phyloP scores from a whole-genome alignment of 2,329 filamentous ascomycete species.

The Didymella arachidicola region DNA sequence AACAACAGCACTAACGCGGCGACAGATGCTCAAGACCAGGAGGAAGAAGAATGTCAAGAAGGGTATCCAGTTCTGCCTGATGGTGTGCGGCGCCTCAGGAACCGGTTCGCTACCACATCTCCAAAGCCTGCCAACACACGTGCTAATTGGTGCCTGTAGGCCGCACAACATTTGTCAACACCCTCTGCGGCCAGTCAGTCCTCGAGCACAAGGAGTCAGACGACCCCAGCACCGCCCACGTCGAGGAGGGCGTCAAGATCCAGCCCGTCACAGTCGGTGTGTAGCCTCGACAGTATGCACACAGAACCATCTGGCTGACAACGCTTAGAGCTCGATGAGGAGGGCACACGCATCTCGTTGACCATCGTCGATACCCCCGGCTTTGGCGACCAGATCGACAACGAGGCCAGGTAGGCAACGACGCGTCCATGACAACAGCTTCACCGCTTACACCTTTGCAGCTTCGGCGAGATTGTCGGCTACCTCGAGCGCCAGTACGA shows the following conservation, averaged over 20 bases:
- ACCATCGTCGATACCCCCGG: conserved; percentile 99
- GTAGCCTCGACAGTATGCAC: conserved; percentile 39
- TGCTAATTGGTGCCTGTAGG: conserved; percentile 60
- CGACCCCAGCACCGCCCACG: conserved; percentile 84
- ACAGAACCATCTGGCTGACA: conserved; percentile 12
- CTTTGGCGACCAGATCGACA: conserved; percentile 98
- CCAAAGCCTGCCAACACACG: not conserved
- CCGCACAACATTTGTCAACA: conserved; percentile 99
- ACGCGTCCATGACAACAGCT: not conserved
- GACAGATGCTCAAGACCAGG: conserved; percentile 76
- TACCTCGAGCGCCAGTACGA: conserved; percentile 99
- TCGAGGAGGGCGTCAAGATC: conserved; percentile 98
- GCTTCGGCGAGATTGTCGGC: conserved; percentile 96
- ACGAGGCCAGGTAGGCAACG: conserved; percentile 83
- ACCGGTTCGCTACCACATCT: conserved; percentile 72
- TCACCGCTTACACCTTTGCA: conserved; percentile 51
- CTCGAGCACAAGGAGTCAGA: conserved; percentile 91
- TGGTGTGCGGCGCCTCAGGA: conserved; percentile 99
- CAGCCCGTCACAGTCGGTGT: conserved; percentile 97
- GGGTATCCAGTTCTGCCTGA: conserved; percentile 99
- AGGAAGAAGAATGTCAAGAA: conserved; percentile 99
- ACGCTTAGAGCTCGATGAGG: conserved; percentile 82
- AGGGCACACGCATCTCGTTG: conserved; percentile 96
- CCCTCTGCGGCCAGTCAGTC: conserved; percentile 93
- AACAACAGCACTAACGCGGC: conserved; percentile 32